A percentile compares a stretch with the other conserved stretches of the same genome.
These are phyloP conservation scores for Chrysanthemum lavandulifolium DNA, from an alignment of 129 eudicot species.

Conservation along the genomic window DNA sequence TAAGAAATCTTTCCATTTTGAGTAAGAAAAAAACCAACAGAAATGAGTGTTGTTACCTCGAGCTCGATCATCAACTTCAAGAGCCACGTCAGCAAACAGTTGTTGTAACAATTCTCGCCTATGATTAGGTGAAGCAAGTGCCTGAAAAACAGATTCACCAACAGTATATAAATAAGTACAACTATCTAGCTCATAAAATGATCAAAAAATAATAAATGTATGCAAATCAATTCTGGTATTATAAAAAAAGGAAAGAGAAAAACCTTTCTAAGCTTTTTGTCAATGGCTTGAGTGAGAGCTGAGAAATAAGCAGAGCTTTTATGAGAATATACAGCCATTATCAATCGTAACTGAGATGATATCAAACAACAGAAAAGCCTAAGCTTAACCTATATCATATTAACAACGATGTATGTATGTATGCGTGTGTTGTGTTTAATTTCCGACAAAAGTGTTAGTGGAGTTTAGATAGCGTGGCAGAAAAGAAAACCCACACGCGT, in stretches of 20 bases:
- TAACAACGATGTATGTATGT: not conserved
- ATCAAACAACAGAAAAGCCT: not conserved
- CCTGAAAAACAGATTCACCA: slow-evolving; percentile 39
- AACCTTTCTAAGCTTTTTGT: slow-evolving; percentile 71
- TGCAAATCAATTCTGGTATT: too few relatives aligned
- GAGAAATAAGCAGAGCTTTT: slow-evolving; percentile 67
- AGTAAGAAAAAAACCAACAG: not conserved
- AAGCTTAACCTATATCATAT: not conserved
- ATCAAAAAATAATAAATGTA: not conserved
- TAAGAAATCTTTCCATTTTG: too few relatives aligned
- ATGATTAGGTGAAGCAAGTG: slow-evolving; percentile 69
- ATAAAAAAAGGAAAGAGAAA: not conserved
- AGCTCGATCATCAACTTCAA: slow-evolving; percentile 91
- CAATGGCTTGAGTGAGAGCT: slow-evolving; percentile 73
- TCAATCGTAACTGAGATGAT: too few relatives aligned
- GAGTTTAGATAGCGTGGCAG: slow-evolving; percentile 15
- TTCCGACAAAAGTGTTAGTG: not conserved
- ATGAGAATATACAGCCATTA: slow-evolving; percentile 37
- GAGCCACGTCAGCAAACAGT: slow-evolving; percentile 76
- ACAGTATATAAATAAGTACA: too few relatives aligned
- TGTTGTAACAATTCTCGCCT: slow-evolving; percentile 75
- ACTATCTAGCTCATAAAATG: too few relatives aligned
- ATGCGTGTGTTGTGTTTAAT: not conserved
- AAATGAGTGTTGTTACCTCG: slow-evolving; percentile 41
- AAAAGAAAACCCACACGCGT: slow-evolving; percentile 27